A percentile compares a stretch with the other conserved stretches of the same genome.
These are phyloP conservation scores for Tolypocladium tundrense DNA, from an alignment of 2,329 filamentous ascomycete genomes.

Conservation along the genomic window DNA sequence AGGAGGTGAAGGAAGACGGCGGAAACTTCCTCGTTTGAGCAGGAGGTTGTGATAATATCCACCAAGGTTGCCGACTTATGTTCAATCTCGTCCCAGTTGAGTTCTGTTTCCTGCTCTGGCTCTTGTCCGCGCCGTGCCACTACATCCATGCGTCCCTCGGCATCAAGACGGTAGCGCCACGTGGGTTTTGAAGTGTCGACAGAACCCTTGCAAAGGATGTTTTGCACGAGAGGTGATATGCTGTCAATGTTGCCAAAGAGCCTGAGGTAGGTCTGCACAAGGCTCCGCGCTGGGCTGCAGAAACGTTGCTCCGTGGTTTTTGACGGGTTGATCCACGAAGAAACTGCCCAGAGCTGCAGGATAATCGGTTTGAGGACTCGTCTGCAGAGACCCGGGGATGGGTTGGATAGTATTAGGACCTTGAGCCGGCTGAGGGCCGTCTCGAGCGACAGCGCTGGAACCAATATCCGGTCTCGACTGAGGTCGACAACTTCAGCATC, in stretches of 20 bases:
- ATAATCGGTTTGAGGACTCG: conserved; percentile 49
- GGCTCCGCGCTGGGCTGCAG: conserved; percentile 32
- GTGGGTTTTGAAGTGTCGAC: conserved; percentile 13
- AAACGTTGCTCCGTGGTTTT: conserved; percentile 25
- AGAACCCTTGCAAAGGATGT: conserved; percentile 47
- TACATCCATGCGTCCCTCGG: conserved; percentile 41
- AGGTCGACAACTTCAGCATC: conserved; percentile 35
- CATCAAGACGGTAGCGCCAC: conserved; percentile 43
- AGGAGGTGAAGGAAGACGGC: conserved; percentile 51
- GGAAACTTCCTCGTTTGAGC: conserved; percentile 46
- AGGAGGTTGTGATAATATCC: conserved; percentile 36
- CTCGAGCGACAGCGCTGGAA: conserved; percentile 35
- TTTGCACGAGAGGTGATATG: conserved; percentile 36
- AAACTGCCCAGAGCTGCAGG: conserved; percentile 52
- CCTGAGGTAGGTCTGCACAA: conserved; percentile 48
- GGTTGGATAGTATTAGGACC: conserved; percentile 50
- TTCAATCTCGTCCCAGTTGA: conserved; percentile 36
- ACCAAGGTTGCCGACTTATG: conserved; percentile 37
- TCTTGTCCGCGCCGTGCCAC: conserved; percentile 19
- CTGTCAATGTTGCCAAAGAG: conserved; percentile 42
- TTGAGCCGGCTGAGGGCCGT: conserved; percentile 44
- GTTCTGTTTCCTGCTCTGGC: conserved; percentile 8
- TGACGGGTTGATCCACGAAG: conserved; percentile 35
- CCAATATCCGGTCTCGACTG: conserved; percentile 30
- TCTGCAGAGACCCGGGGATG: conserved; percentile 54